Evolutionary conservation across 2,329 filamentous ascomycete species (phyloP), one percentile per base, ranked within the genome.

Genomic region (Pseudogymnoascus sp.): DNA sequence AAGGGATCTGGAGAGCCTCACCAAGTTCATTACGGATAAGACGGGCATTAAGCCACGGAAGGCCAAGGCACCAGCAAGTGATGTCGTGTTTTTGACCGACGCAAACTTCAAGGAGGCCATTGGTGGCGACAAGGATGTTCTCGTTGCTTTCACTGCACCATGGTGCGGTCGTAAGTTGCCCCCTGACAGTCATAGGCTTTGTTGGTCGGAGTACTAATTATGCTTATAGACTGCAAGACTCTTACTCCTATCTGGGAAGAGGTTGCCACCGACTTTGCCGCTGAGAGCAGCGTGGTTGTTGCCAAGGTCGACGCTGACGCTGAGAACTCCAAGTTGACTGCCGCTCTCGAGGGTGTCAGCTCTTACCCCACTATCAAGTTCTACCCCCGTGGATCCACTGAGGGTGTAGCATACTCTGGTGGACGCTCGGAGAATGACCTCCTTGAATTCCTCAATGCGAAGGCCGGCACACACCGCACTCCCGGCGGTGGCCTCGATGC

Each of bases 341-440:
- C 92, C 61, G 78, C 85, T 73, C 86, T 88, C 61, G 88, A 95
- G 74, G 91, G 87, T 66, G 85, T 99, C 69, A 84, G 83, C 63
- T 91, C 89, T 37, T 99, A 96, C 83, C 95, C 95, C 60, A 99
- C 95, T 67, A 96, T 99, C 82, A 96, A 96, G 81, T 99, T 89
- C 85, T 99, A 97, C 84, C 85, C 91, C 69, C 89, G 89, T 75
- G 93, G 92, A 70, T 90, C 87, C 73, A 89, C 84, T 67, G 86
- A 89, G 73, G 76, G 86, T 53, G 82, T 88, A 70, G 74, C 81
- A 53, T 99, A 97, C 83, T 78, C 81, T 62, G 88, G 89, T 66
- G 90, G 84, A 66, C 93, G 95, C 69, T 80, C 81, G 60, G 91
- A 97, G 81, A 81, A 84, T 56, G 89, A 87, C 68, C 81, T 99